These are phyloP conservation scores for Aurinia saxatilis DNA, from an alignment of 345 rosid genomes.

Conservation along the genomic window DNA sequence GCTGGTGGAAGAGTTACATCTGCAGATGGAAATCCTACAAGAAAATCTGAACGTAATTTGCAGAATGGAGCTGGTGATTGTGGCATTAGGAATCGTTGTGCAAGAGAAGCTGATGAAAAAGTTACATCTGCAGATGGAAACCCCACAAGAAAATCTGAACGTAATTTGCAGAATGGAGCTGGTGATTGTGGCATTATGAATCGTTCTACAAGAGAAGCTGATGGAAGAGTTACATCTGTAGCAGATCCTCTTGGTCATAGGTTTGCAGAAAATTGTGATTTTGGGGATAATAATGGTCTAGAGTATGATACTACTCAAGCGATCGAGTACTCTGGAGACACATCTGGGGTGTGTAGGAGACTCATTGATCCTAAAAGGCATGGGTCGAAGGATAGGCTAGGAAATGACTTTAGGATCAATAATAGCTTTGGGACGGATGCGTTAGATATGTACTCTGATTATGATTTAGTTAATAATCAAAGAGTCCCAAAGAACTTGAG, in stretches of 20 bases:
- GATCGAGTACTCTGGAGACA: slow-evolving; percentile 10
- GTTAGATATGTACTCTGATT: background rate
- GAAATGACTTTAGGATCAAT: slow-evolving; percentile 10
- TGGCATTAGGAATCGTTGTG: background rate
- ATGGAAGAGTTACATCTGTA: slow-evolving; percentile 11
- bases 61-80: slow-evolving; percentile 8
- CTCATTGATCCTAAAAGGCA: slow-evolving; percentile 15
- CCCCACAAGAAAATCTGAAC: background rate
- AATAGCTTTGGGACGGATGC: slow-evolving; percentile 8
- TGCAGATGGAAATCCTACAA: background rate
- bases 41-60: background rate
- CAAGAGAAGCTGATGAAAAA: slow-evolving; percentile 1
- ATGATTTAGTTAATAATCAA: slow-evolving; percentile 13
- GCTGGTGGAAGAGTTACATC: slow-evolving; percentile 5
- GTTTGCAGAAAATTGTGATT: background rate
- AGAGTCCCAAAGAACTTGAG: slow-evolving; percentile 22
- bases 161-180: background rate
- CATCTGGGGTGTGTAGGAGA: slow-evolving; percentile 12
- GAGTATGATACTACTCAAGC: slow-evolving; percentile 3
- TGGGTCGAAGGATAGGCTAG: slow-evolving; percentile 19
- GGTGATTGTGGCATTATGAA: slow-evolving; percentile 1
- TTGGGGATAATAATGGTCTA: slow-evolving; percentile 4
- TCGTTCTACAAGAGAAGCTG: background rate
- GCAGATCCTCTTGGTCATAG: slow-evolving; percentile 10
- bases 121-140: background rate